Evolutionary conservation across 441 rosid species (phyloP).

Genomic region (Theobroma grandiflorum): DNA sequence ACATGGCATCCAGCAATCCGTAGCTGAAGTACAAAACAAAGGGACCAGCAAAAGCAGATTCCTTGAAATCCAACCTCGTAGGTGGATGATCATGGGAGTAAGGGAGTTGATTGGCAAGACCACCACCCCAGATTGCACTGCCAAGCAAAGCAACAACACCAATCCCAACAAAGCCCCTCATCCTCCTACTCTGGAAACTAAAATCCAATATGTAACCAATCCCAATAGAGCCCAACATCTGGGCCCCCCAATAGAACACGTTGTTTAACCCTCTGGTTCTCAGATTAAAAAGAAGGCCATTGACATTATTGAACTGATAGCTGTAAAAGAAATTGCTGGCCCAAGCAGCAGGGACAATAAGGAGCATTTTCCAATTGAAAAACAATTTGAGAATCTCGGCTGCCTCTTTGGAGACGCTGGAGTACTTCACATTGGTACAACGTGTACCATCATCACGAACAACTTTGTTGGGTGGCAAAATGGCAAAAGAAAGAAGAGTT

Average conservation of each 20-base stretch:
- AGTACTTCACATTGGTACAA: slow-evolving; percentile 39
- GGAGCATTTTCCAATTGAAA: slow-evolving; percentile 46
- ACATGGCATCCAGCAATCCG: slow-evolving; percentile 53
- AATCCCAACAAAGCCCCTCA: slow-evolving; percentile 45
- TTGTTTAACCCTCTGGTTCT: slow-evolving; percentile 49
- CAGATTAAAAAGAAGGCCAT: slow-evolving; percentile 37
- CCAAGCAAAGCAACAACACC: slow-evolving; percentile 39
- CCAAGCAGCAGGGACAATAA: slow-evolving; percentile 49
- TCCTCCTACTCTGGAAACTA: slow-evolving; percentile 43
- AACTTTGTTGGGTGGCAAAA: slow-evolving; percentile 57
- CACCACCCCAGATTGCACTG: slow-evolving; percentile 47
- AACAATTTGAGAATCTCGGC: slow-evolving; percentile 47
- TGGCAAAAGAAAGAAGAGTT: slow-evolving; percentile 50
- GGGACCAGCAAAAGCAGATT: slow-evolving; percentile 44
- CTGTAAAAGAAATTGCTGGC: slow-evolving; percentile 49
- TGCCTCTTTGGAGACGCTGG: slow-evolving; percentile 39
- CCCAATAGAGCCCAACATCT: slow-evolving; percentile 46
- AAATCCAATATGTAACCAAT: slow-evolving; percentile 45
- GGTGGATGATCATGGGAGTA: slow-evolving; percentile 31
- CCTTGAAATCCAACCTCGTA: slow-evolving; percentile 42
- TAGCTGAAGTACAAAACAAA: slow-evolving; percentile 47
- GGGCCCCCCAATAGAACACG: slow-evolving; percentile 51
- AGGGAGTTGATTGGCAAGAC: slow-evolving; percentile 41
- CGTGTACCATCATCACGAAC: slow-evolving; percentile 60
- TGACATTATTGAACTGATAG: slow-evolving; percentile 48